phyloP scores from a whole-genome alignment of 2,329 filamentous ascomycete species.

The Fusarium chlamydosporum region DNA sequence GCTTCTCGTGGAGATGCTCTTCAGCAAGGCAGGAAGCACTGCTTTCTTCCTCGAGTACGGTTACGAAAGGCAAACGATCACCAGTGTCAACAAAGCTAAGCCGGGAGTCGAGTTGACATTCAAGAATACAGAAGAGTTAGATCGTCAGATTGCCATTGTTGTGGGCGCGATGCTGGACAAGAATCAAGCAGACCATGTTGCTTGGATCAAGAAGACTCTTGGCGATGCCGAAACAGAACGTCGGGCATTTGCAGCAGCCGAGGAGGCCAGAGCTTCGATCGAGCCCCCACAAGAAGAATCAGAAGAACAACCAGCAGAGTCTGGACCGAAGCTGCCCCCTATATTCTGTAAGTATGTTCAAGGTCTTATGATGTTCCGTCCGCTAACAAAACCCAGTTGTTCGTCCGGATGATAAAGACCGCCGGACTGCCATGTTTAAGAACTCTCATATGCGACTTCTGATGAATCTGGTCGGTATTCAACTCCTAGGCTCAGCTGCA shows the following conservation, averaged over 20 bases:
- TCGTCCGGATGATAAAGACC: constrained; percentile 74
- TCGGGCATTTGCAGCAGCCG: constrained; percentile 81
- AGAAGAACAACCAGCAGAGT: constrained; percentile 49
- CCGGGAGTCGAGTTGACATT: constrained; percentile 88
- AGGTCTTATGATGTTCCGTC: neutral
- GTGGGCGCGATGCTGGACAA: constrained; percentile 85
- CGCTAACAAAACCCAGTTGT: constrained; percentile 64
- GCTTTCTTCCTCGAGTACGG: constrained; percentile 92
- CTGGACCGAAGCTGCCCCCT: constrained; percentile 52
- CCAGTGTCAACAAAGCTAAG: constrained; percentile 71
- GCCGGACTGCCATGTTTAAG: constrained; percentile 84
- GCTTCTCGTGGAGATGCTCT: constrained; percentile 90
- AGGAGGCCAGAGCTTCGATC: constrained; percentile 68
- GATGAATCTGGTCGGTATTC: constrained; percentile 80
- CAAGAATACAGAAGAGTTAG: constrained; percentile 75
- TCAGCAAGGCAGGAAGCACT: constrained; percentile 89
- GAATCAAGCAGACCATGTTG: constrained; percentile 79
- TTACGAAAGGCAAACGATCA: constrained; percentile 83
- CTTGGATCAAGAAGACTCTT: constrained; percentile 84
- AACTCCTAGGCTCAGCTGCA: constrained; percentile 65
- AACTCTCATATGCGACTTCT: constrained; percentile 89
- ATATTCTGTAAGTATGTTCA: constrained; percentile 52
- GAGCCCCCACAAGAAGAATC: constrained; percentile 55
- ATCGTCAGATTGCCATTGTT: constrained; percentile 82
- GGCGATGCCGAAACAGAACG: constrained; percentile 78